Conservation (phyloP, 176 grass and related monocot genomes). For the Triticum turgidum region DNA sequence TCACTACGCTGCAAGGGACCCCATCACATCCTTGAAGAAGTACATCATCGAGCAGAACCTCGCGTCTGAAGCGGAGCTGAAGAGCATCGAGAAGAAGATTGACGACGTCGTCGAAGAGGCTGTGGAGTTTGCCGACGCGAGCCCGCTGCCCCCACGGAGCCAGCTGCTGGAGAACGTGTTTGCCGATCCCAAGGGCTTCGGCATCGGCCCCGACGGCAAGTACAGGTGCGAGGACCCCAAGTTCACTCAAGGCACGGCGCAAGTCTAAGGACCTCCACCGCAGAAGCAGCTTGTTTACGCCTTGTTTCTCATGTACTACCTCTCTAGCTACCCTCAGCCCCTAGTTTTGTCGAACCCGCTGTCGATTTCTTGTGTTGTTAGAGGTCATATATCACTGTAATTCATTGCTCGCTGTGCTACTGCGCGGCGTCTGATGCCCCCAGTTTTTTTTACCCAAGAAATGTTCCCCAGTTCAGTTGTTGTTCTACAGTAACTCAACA, state of each 20-base stretch:
- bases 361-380: slow-evolving; percentile 24
- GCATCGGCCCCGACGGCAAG: slow-evolving; percentile 84
- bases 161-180: slow-evolving; percentile 92
- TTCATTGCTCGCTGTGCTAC: background rate
- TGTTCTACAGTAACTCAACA: background rate
- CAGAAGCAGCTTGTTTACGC: background rate
- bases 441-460: slow-evolving; percentile 22
- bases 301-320: background rate
- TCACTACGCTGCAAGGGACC: slow-evolving; percentile 69
- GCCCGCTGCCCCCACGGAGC: slow-evolving; percentile 77
- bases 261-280: slow-evolving; percentile 48
- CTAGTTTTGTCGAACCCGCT: slow-evolving; percentile 38
- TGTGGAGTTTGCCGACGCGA: slow-evolving; percentile 87
- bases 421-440: background rate
- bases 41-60: slow-evolving; percentile 72
- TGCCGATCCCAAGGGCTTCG: slow-evolving; percentile 90
- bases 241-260: slow-evolving; percentile 86
- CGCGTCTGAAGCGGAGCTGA: slow-evolving; percentile 72
- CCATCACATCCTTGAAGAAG: slow-evolving; percentile 74
- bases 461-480: background rate
- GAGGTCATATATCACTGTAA: slow-evolving; percentile 12
- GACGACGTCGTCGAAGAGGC: slow-evolving; percentile 88
- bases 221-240: slow-evolving; percentile 92
- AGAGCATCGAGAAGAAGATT: slow-evolving; percentile 78
- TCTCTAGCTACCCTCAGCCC: background rate